Conservation (phyloP, 2,329 filamentous ascomycete species). For the Trichoderma simmonsii region DNA sequence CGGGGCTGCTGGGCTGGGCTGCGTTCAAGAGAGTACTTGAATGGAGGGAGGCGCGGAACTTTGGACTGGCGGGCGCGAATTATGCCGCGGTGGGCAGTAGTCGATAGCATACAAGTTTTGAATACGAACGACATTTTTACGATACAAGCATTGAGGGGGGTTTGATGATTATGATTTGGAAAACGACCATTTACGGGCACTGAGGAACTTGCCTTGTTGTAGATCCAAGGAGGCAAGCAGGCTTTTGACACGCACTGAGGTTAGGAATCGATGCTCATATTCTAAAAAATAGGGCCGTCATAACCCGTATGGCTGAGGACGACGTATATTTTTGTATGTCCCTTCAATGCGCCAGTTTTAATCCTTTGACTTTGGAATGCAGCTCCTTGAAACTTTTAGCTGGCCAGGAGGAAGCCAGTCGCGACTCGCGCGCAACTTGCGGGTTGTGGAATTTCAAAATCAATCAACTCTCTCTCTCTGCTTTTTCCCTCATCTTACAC, state of each 20-base stretch:
- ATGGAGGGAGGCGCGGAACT: conserved; percentile 33
- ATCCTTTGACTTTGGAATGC: not conserved
- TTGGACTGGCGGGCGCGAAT: conserved; percentile 28
- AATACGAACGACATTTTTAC: not conserved
- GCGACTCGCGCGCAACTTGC: not conserved
- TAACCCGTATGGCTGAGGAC: not conserved
- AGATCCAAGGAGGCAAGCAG: not conserved
- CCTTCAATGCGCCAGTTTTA: conserved; percentile 13
- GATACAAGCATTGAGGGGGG: not conserved
- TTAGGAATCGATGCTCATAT: not conserved
- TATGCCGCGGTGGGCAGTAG: conserved; percentile 31
- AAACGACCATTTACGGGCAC: not conserved
- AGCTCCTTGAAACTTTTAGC: not conserved
- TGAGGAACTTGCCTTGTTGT: not conserved
- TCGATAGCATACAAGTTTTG: conserved; percentile 1
- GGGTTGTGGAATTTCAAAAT: not conserved
- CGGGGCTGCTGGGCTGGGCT: conserved; percentile 59
- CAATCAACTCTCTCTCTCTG: not conserved
- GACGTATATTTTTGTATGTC: conserved; percentile 1
- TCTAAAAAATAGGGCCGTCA: not conserved
- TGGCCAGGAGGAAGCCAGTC: not conserved
- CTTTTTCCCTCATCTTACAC: not conserved
- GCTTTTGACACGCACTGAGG: not conserved
- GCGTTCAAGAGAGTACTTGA: conserved; percentile 49
- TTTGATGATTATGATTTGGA: not conserved